Evolutionary conservation across 2,329 filamentous ascomycete species (phyloP).

Genomic region (Uncinocarpus reesii): DNA sequence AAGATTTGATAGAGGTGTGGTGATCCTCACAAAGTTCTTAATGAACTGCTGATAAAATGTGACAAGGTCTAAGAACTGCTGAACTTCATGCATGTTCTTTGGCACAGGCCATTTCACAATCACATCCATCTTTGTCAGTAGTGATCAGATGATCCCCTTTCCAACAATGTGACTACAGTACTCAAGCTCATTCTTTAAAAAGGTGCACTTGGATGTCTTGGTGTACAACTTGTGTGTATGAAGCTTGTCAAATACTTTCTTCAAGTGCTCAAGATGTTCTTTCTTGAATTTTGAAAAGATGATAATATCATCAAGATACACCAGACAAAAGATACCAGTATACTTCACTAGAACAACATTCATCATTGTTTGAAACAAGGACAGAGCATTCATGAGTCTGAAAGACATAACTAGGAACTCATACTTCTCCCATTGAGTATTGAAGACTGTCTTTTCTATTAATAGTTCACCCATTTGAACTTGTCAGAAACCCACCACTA

Average conservation of each 20-base stretch:
- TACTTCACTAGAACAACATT: background rate
- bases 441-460: background rate
- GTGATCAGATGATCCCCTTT: too few species aligned
- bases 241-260: background rate
- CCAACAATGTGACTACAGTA: too few species aligned
- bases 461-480: background rate
- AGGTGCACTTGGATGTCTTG: too few species aligned
- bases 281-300: background rate
- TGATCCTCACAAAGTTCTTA: too few species aligned
- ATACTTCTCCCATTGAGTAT: background rate
- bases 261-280: background rate
- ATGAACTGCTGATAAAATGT: too few species aligned
- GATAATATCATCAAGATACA: background rate
- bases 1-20: too few species aligned
- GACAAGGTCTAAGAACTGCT: too few species aligned
- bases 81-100: too few species aligned
- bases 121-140: too few species aligned
- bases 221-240: too few species aligned
- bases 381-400: background rate
- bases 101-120: too few species aligned
- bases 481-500: background rate
- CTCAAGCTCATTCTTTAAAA: too few species aligned
- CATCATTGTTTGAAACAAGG: background rate
- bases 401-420: background rate
- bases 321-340: background rate